Conservation (phyloP, 805 yeast genomes). For the Metschnikowia vanudenii region DNA sequence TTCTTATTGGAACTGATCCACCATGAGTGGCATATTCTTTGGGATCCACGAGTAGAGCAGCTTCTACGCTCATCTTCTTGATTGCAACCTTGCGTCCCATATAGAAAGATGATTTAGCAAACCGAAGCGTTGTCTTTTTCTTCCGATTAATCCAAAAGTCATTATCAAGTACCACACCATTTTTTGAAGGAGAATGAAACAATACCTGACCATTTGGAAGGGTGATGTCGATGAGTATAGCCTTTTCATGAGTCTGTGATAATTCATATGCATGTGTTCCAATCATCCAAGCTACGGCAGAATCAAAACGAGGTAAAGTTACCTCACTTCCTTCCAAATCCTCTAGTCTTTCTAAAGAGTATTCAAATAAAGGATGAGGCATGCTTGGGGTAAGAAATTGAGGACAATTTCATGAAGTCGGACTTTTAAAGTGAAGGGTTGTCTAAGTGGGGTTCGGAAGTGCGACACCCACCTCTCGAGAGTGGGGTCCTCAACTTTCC, state of each 20-base stretch:
- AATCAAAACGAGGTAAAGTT: constrained; percentile 27
- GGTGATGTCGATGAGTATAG: constrained; percentile 50
- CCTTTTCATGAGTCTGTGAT: constrained; percentile 29
- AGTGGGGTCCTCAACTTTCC: no score
- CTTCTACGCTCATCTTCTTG: constrained; percentile 32
- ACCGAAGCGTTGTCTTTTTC: constrained; percentile 47
- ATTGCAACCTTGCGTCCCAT: constrained; percentile 44
- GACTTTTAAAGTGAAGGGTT: no score
- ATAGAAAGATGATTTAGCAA: constrained; percentile 46
- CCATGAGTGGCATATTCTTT: constrained; percentile 53
- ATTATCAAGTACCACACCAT: constrained; percentile 47
- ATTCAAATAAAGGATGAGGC: constrained; percentile 9
- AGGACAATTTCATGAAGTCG: not conserved
- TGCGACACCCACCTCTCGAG: no score
- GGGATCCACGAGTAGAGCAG: constrained; percentile 39
- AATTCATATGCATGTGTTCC: constrained; percentile 42
- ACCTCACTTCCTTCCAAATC: constrained; percentile 18
- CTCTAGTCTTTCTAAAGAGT: constrained; percentile 10
- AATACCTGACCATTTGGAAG: constrained; percentile 45
- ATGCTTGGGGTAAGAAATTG: not conserved
- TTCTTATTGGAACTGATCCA: constrained; percentile 52
- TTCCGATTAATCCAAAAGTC: constrained; percentile 55
- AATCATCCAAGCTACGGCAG: constrained; percentile 45
- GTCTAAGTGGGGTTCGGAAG: no score
- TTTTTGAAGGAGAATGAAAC: constrained; percentile 42